phyloP scores from a whole-genome alignment of 2,329 filamentous ascomycete genomes.

The Fusarium camptoceras region DNA sequence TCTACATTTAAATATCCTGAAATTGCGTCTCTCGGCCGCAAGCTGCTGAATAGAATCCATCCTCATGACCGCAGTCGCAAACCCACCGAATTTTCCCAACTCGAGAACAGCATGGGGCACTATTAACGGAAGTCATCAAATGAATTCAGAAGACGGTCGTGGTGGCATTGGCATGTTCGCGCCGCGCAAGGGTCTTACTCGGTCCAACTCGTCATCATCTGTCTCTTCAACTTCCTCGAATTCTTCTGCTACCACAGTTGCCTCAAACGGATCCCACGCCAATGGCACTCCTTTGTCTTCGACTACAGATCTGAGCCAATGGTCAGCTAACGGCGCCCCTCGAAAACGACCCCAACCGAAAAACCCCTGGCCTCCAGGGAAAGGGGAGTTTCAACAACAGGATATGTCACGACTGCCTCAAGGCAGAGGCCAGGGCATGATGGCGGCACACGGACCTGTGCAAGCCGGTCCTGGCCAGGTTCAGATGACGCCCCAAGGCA shows the following conservation, averaged over 20 bases:
- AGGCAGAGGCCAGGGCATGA: constrained; percentile 59
- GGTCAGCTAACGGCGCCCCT: constrained; percentile 60
- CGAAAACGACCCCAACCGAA: constrained; percentile 66
- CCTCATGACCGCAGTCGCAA: constrained; percentile 77
- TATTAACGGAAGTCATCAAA: constrained; percentile 72
- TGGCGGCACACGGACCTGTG: constrained; percentile 49
- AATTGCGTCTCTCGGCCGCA: constrained; percentile 39
- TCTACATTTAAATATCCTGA: constrained; percentile 28
- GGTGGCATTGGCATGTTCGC: constrained; percentile 77
- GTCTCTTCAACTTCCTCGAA: constrained; percentile 83
- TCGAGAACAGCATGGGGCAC: constrained; percentile 73
- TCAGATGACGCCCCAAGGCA: constrained; percentile 58
- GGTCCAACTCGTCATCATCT: constrained; percentile 92
- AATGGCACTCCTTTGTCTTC: constrained; percentile 68
- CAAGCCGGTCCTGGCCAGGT: constrained; percentile 50
- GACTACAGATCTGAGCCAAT: constrained; percentile 63
- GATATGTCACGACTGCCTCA: constrained; percentile 61
- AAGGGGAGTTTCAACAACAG: constrained; percentile 58
- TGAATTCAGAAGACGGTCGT: constrained; percentile 86
- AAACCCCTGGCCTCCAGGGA: constrained; percentile 61
- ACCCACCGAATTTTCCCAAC: constrained; percentile 71
- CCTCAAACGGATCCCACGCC: constrained; percentile 68
- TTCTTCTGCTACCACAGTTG: constrained; percentile 72
- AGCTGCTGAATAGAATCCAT: constrained; percentile 42
- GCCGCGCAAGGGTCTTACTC: constrained; percentile 86